Evolutionary conservation across 257 asterid species (phyloP).

Genomic region (Solanum appendiculatum): DNA sequence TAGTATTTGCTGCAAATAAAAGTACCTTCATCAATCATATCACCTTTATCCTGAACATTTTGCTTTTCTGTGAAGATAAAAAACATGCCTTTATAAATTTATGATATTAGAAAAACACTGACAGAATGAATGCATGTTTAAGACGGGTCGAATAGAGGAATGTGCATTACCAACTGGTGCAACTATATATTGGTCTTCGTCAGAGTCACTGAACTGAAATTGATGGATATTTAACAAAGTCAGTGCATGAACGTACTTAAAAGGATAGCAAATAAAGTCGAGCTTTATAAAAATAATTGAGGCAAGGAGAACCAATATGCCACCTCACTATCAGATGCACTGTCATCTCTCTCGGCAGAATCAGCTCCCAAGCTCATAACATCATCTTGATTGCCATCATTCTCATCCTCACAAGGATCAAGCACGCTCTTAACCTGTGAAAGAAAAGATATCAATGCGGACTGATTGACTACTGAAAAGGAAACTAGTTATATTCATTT

Average conservation of each 20-base stretch:
- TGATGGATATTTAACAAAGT: neutral
- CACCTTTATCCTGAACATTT: constrained; percentile 26
- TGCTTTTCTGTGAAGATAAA: constrained; percentile 33
- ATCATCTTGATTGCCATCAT: constrained; percentile 53
- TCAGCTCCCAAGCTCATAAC: constrained; percentile 61
- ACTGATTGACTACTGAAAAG: neutral
- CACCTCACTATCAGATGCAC: constrained; percentile 81
- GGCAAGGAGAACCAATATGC: neutral
- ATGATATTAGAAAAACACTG: neutral
- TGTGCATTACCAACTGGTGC: constrained; percentile 50
- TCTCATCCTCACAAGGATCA: constrained; percentile 94
- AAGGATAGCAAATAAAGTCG: neutral
- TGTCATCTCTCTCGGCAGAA: constrained; percentile 38
- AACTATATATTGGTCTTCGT: constrained; percentile 60
- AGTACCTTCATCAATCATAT: constrained; percentile 54
- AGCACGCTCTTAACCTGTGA: constrained; percentile 90
- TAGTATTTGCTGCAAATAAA: neutral
- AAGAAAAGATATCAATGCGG: constrained; percentile 1
- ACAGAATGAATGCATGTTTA: neutral
- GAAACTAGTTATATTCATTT: neutral
- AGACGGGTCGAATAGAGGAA: neutral
- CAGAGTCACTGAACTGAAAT: constrained; percentile 63
- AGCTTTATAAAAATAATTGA: neutral
- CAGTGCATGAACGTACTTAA: neutral
- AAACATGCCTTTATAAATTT: neutral